Evolutionary conservation across 257 asterid genomes (phyloP).

Genomic region (Apocynum venetum): DNA sequence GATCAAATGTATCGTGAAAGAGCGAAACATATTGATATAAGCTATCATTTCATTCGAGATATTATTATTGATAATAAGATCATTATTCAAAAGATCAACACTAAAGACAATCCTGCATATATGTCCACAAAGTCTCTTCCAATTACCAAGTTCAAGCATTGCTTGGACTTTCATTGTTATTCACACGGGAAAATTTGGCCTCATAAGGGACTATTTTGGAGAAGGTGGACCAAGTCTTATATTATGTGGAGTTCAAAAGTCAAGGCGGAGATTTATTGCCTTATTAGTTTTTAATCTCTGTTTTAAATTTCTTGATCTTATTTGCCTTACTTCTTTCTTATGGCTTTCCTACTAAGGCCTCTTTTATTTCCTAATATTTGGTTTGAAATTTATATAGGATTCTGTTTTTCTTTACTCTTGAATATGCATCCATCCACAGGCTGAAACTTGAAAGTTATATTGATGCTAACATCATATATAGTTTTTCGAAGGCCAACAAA

Average conservation of each 20-base stretch:
- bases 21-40: neutral
- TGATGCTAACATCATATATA: slow-evolving; percentile 81
- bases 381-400: neutral
- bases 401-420: neutral
- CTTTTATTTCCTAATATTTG: neutral
- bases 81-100: neutral
- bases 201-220: no score
- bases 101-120: neutral
- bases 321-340: no score
- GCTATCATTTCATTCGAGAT: neutral
- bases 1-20: neutral
- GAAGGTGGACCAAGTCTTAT: no score
- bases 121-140: neutral
- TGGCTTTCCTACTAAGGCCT: neutral
- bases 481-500: slow-evolving; percentile 67
- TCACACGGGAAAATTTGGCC: no score
- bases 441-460: slow-evolving; percentile 54
- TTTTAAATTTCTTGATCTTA: no score
- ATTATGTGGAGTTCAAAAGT: no score
- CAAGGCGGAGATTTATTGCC: no score
- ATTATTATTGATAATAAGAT: neutral
- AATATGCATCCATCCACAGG: slow-evolving; percentile 35
- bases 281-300: no score
- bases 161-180: no score
- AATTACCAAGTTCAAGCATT: neutral